Evolutionary conservation across 2,329 filamentous ascomycete genomes (phyloP).

Genomic region (Dissoconium aciculare): DNA sequence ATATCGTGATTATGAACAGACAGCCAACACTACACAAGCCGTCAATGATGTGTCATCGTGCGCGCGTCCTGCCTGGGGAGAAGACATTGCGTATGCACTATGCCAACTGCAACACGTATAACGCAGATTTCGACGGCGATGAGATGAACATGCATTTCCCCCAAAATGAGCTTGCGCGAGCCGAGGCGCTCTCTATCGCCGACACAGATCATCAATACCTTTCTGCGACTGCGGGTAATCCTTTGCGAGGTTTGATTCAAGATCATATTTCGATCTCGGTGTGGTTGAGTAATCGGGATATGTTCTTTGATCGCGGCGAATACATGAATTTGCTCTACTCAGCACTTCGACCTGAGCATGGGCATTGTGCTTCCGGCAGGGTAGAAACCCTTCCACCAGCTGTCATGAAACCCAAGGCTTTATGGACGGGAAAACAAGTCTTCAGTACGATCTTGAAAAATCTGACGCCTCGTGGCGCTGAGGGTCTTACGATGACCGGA

Average conservation of each 20-base stretch:
- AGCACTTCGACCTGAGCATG: slow-evolving; percentile 76
- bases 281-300: slow-evolving; percentile 77
- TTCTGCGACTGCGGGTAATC: slow-evolving; percentile 83
- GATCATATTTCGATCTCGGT: slow-evolving; percentile 95
- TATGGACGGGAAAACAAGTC: slow-evolving; percentile 95
- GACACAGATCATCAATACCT: slow-evolving; percentile 97
- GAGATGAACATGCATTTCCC: slow-evolving; percentile 99
- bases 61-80: slow-evolving; percentile 79
- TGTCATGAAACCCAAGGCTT: slow-evolving; percentile 60
- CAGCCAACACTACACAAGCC: slow-evolving; percentile 97
- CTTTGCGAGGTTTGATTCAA: slow-evolving; percentile 88
- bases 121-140: slow-evolving; percentile 97
- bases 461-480: slow-evolving; percentile 62
- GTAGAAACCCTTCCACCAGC: slow-evolving; percentile 70
- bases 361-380: slow-evolving; percentile 68
- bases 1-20: slow-evolving; percentile 96
- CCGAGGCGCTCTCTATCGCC: slow-evolving; percentile 82
- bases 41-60: slow-evolving; percentile 96
- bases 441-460: slow-evolving; percentile 89
- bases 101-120: slow-evolving; percentile 98
- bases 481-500: slow-evolving; percentile 63
- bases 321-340: slow-evolving; percentile 93
- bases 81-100: slow-evolving; percentile 99
- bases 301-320: slow-evolving; percentile 72
- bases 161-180: slow-evolving; percentile 85